A percentile compares a stretch with the other conserved stretches of the same genome.
Conservation (phyloP, 768 basidiomycete species). For the Hygrophoropsis aurantiaca region DNA sequence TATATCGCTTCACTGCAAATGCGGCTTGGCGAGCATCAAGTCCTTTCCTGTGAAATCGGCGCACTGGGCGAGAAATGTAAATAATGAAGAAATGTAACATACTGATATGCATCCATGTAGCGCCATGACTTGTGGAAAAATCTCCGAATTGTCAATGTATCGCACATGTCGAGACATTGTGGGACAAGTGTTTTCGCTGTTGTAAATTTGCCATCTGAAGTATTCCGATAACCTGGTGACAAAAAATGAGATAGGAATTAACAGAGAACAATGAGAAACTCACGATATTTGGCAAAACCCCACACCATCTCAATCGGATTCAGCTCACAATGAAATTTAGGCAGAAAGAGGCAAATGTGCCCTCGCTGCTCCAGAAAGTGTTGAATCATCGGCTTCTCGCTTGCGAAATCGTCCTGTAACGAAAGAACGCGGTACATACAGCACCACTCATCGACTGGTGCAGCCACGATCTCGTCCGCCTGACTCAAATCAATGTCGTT, state of each 20-base stretch:
- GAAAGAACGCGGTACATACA: slow-evolving; percentile 19
- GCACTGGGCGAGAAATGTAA: background rate
- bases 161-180: slow-evolving; percentile 15
- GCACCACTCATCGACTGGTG: slow-evolving; percentile 9
- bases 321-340: slow-evolving; percentile 16
- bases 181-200: slow-evolving; percentile 23
- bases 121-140: slow-evolving; percentile 14
- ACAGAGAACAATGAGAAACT: background rate
- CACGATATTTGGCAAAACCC: slow-evolving; percentile 7
- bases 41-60: slow-evolving; percentile 7
- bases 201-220: slow-evolving; percentile 19
- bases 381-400: slow-evolving; percentile 19
- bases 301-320: slow-evolving; percentile 11
- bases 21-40: slow-evolving; percentile 7
- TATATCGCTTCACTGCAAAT: slow-evolving; percentile 15
- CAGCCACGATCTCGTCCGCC: slow-evolving; percentile 8
- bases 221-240: slow-evolving; percentile 19
- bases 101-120: slow-evolving; percentile 13
- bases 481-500: slow-evolving; percentile 5
- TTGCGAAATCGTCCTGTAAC: slow-evolving; percentile 16
- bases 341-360: slow-evolving; percentile 10
- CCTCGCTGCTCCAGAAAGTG: slow-evolving; percentile 18
- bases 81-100: background rate
- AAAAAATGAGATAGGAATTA: slow-evolving; percentile 6
- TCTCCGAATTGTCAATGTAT: slow-evolving; percentile 13